These are phyloP conservation scores for Mycena capillaripes DNA, from an alignment of 768 basidiomycete genomes.

Conservation along the genomic window DNA sequence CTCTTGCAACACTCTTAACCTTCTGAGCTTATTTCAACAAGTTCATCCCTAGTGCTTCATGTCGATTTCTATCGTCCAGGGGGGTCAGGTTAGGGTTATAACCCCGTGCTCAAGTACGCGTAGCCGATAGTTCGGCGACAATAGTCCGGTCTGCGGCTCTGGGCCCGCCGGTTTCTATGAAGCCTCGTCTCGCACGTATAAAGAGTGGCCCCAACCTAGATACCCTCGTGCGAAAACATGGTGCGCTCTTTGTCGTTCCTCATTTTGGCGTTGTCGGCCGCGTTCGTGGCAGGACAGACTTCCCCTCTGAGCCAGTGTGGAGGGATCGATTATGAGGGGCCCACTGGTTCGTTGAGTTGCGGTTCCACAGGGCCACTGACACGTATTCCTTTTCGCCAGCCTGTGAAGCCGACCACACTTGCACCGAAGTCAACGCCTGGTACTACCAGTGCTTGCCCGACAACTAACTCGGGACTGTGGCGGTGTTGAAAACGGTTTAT, in stretches of 20 bases:
- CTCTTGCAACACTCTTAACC: background rate
- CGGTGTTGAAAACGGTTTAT: background rate
- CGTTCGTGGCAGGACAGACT: conserved; percentile 10
- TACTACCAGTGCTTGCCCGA: background rate
- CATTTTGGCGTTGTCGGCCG: conserved; percentile 13
- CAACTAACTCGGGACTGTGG: background rate
- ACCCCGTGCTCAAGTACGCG: conserved; percentile 4
- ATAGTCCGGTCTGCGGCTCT: conserved; percentile 14
- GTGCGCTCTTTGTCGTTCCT: conserved; percentile 1
- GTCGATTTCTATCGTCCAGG: conserved; percentile 11
- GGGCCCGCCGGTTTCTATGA: background rate
- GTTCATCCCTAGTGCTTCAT: background rate
- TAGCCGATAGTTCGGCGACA: conserved; percentile 21
- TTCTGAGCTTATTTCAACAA: background rate
- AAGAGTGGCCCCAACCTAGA: conserved; percentile 2
- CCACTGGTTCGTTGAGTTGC: conserved; percentile 15
- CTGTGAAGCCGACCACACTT: background rate
- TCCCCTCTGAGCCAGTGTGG: conserved; percentile 22
- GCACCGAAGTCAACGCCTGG: background rate
- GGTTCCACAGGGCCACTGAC: conserved; percentile 1
- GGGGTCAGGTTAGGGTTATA: too few species aligned
- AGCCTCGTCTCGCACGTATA: background rate
- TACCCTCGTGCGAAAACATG: conserved; percentile 12
- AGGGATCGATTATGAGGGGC: conserved; percentile 17
- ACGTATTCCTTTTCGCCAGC: background rate